These are phyloP conservation scores for Leishmania lainsoni DNA, from an alignment of 208 protist species.

Conservation along the genomic window DNA sequence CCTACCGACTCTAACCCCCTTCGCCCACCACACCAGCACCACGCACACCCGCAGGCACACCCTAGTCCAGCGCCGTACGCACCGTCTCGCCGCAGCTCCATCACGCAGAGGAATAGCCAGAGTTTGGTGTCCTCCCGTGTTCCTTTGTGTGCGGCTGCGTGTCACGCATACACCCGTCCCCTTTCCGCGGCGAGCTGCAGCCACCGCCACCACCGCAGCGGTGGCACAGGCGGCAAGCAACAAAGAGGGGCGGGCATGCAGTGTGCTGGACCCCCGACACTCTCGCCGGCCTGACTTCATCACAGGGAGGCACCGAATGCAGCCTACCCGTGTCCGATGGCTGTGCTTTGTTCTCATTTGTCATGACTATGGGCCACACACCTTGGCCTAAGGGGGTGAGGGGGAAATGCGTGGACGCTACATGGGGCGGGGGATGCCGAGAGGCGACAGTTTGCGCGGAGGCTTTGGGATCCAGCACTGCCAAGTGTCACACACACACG, in stretches of 20 bases:
- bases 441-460: too few species aligned
- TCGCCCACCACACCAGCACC: not conserved
- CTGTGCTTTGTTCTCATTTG: too few species aligned
- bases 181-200: not conserved
- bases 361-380: too few species aligned
- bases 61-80: constrained; percentile 1
- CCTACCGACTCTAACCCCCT: not conserved
- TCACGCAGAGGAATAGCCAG: not conserved
- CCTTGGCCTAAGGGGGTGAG: too few species aligned
- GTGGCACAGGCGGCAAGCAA: not conserved
- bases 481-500: too few species aligned
- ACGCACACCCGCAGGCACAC: constrained; percentile 13
- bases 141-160: constrained; percentile 17
- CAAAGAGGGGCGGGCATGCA: not conserved
- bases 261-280: not conserved
- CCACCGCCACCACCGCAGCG: not conserved
- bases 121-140: constrained; percentile 15
- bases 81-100: constrained; percentile 10
- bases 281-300: constrained; percentile 11
- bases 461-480: too few species aligned
- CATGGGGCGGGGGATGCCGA: too few species aligned
- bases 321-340: constrained; percentile 13
- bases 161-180: not conserved
- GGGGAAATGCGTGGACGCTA: too few species aligned
- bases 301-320: constrained; percentile 23